phyloP scores from a whole-genome alignment of 1,284 basidiomycete species.

The Microbotryomycetes sp. region DNA sequence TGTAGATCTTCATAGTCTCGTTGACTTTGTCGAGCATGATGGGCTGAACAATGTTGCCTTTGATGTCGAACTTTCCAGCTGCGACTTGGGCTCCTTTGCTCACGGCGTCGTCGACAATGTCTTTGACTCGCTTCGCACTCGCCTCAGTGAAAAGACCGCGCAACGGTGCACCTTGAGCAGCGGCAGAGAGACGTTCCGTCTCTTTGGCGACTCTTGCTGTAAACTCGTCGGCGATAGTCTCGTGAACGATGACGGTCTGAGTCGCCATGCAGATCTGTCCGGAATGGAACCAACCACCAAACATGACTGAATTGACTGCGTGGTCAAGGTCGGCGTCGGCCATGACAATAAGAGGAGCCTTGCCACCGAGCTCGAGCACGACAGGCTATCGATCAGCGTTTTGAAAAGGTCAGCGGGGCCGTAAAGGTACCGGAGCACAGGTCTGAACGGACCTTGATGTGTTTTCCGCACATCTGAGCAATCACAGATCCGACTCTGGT shows the following conservation, averaged over 20 bases:
- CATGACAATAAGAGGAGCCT: slow-evolving; percentile 48
- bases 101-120: slow-evolving; percentile 50
- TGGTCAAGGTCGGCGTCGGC: slow-evolving; percentile 55
- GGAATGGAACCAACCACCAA: slow-evolving; percentile 54
- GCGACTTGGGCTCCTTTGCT: slow-evolving; percentile 51
- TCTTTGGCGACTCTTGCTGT: neutral
- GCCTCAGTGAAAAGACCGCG: slow-evolving; percentile 48
- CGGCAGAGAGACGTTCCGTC: slow-evolving; percentile 8
- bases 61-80: slow-evolving; percentile 47
- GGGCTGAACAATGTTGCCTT: slow-evolving; percentile 47
- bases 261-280: slow-evolving; percentile 53
- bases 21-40: slow-evolving; percentile 51
- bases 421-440: neutral
- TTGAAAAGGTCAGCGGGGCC: neutral
- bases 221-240: slow-evolving; percentile 31
- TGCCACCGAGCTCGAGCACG: slow-evolving; percentile 46
- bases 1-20: slow-evolving; percentile 41
- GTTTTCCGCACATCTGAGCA: slow-evolving; percentile 38
- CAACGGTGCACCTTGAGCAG: slow-evolving; percentile 17
- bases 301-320: slow-evolving; percentile 44
- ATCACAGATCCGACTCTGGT: slow-evolving; percentile 41
- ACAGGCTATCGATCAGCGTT: slow-evolving; percentile 5
- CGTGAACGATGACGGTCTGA: slow-evolving; percentile 29
- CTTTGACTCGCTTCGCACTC: slow-evolving; percentile 50
- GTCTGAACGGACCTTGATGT: slow-evolving; percentile 43